A percentile compares a stretch with the other conserved stretches of the same genome.
Evolutionary conservation across 495 filamentous ascomycete species (phyloP).

Genomic region (Pyronema omphalodes): DNA sequence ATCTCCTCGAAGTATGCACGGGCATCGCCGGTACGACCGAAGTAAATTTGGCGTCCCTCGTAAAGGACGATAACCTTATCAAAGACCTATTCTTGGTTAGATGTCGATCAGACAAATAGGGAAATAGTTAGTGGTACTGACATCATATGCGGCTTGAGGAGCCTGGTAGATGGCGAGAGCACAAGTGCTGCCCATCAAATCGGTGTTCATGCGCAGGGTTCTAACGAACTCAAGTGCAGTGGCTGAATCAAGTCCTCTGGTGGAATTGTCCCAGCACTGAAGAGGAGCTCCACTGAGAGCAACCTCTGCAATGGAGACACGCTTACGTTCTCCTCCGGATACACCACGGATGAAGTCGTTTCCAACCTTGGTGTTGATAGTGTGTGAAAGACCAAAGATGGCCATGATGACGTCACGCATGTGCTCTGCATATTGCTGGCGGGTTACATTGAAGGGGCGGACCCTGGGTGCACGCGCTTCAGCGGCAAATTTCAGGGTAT

Average conservation of each 20-base stretch:
- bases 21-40: slow-evolving; percentile 43
- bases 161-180: slow-evolving; percentile 77
- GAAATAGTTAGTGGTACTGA: neutral
- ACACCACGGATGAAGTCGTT: slow-evolving; percentile 68
- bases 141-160: slow-evolving; percentile 55
- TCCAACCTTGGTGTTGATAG: slow-evolving; percentile 57
- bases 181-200: slow-evolving; percentile 45
- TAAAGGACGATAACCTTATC: slow-evolving; percentile 66
- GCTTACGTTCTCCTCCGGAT: slow-evolving; percentile 65
- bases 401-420: slow-evolving; percentile 63
- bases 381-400: slow-evolving; percentile 55
- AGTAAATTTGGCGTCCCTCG: slow-evolving; percentile 70
- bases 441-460: slow-evolving; percentile 40
- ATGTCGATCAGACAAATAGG: neutral
- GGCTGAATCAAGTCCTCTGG: slow-evolving; percentile 60
- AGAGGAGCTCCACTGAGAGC: slow-evolving; percentile 44
- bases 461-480: slow-evolving; percentile 45
- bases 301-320: slow-evolving; percentile 61
- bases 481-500: slow-evolving; percentile 65
- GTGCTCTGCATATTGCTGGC: slow-evolving; percentile 41
- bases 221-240: slow-evolving; percentile 68
- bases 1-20: slow-evolving; percentile 54
- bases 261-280: slow-evolving; percentile 76
- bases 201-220: slow-evolving; percentile 45
- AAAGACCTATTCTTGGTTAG: slow-evolving; percentile 28